These are phyloP conservation scores for Lactifluus hygrophoroides DNA, from an alignment of 768 basidiomycete species.

Conservation along the genomic window DNA sequence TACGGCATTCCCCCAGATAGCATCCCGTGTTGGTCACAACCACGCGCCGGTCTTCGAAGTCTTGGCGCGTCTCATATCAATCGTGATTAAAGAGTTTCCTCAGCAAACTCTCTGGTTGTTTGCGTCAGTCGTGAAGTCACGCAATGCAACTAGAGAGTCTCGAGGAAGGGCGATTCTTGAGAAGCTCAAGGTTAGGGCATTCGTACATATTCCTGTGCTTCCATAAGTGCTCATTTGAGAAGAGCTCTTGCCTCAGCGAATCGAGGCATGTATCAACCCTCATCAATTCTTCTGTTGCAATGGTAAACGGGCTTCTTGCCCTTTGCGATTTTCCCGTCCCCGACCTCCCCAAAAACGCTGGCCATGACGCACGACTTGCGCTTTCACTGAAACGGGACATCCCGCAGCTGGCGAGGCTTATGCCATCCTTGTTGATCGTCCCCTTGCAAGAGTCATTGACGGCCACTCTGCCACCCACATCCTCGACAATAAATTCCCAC, in stretches of 20 bases:
- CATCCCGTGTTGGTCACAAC: constrained; percentile 80
- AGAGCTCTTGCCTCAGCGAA: constrained; percentile 43
- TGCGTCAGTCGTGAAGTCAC: constrained; percentile 80
- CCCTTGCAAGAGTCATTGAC: constrained; percentile 92
- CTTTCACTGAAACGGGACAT: constrained; percentile 48
- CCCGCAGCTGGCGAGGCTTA: constrained; percentile 44
- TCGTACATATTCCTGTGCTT: background rate
- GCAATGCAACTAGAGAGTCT: constrained; percentile 46
- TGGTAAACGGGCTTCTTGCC: constrained; percentile 62
- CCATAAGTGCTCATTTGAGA: background rate
- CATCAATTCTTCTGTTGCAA: constrained; percentile 44
- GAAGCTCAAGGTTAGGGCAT: constrained; percentile 44
- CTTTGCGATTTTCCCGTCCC: constrained; percentile 51
- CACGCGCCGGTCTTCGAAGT: constrained; percentile 51
- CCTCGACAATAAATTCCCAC: constrained; percentile 40
- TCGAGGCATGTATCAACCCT: constrained; percentile 34
- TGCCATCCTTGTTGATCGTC: constrained; percentile 66
- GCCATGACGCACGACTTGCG: constrained; percentile 25
- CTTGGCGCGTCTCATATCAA: constrained; percentile 57
- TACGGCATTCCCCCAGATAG: constrained; percentile 93
- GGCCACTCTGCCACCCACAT: constrained; percentile 74
- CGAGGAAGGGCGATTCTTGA: constrained; percentile 52
- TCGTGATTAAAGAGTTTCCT: constrained; percentile 76
- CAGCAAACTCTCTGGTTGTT: constrained; percentile 92
- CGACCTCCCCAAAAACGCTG: constrained; percentile 21